Conservation (phyloP, 1,284 basidiomycete species). For the Exsudoporus floridanus region DNA sequence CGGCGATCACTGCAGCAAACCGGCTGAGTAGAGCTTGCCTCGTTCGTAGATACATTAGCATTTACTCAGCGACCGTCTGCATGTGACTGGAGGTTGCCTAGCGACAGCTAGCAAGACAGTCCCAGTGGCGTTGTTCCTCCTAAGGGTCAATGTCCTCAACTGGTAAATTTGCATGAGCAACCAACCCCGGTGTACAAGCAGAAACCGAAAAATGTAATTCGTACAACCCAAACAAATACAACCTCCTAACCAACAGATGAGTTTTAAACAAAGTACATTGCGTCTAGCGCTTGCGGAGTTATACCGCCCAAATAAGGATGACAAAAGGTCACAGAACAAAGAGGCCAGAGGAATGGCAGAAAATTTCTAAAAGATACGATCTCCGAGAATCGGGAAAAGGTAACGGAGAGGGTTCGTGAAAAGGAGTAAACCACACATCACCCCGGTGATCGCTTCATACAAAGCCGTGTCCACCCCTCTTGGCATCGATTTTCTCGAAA, state of each 20-base stretch:
- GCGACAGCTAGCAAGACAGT: background rate
- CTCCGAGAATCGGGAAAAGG: background rate
- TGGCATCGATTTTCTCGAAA: conserved; percentile 83
- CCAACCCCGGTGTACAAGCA: background rate
- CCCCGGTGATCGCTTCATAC: conserved; percentile 50
- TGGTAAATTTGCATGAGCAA: background rate
- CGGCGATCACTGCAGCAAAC: background rate
- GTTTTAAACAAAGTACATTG: conserved; percentile 1
- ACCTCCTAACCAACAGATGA: conserved; percentile 3
- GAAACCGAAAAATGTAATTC: background rate
- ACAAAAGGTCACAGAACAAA: background rate
- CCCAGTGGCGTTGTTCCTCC: background rate
- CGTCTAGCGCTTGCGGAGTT: conserved; percentile 10
- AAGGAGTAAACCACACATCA: background rate
- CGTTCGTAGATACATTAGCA: background rate
- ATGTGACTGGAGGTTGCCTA: background rate
- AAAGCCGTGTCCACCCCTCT: conserved; percentile 80
- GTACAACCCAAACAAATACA: conserved; percentile 4
- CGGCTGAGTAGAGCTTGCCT: too few relatives aligned
- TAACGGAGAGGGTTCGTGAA: background rate
- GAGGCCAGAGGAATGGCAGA: background rate
- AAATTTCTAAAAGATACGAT: background rate
- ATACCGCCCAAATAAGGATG: background rate
- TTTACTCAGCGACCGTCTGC: background rate
- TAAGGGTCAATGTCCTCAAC: background rate